Conservation (phyloP, 305 asterid species). For the Rubia tinctorum region DNA sequence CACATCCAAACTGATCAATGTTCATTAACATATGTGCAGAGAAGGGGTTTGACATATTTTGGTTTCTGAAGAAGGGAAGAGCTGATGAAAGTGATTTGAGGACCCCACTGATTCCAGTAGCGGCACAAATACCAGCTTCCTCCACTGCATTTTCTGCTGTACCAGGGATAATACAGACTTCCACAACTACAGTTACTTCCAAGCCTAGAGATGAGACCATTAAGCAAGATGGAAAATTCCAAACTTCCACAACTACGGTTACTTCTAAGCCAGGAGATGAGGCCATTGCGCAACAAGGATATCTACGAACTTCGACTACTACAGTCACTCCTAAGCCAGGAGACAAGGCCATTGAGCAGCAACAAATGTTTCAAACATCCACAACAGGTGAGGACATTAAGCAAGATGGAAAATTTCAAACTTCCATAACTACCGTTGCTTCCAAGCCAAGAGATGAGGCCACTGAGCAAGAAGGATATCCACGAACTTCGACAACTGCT, state of each 20-base stretch:
- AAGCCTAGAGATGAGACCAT: neutral
- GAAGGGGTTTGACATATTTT: neutral
- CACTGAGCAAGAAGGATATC: neutral
- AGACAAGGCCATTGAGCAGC: neutral
- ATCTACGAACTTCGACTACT: neutral
- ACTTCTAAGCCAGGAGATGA: constrained; percentile 1
- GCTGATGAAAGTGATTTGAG: neutral
- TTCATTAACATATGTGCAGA: neutral
- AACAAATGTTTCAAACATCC: neutral
- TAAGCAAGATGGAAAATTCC: neutral
- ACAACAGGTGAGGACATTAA: neutral
- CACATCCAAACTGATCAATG: neutral
- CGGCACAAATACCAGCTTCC: neutral
- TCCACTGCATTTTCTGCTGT: neutral
- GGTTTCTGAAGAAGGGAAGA: constrained; percentile 3
- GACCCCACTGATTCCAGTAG: constrained; percentile 5
- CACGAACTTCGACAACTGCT: neutral
- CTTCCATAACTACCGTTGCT: neutral
- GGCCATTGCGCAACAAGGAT: neutral
- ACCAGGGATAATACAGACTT: neutral
- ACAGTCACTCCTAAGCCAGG: neutral
- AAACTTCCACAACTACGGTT: neutral
- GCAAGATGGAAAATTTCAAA: neutral
- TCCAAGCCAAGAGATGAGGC: neutral
- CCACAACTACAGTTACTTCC: constrained; percentile 3